Evolutionary conservation across 2,329 filamentous ascomycete species (phyloP).

Genomic region (Penicillium polonicum): DNA sequence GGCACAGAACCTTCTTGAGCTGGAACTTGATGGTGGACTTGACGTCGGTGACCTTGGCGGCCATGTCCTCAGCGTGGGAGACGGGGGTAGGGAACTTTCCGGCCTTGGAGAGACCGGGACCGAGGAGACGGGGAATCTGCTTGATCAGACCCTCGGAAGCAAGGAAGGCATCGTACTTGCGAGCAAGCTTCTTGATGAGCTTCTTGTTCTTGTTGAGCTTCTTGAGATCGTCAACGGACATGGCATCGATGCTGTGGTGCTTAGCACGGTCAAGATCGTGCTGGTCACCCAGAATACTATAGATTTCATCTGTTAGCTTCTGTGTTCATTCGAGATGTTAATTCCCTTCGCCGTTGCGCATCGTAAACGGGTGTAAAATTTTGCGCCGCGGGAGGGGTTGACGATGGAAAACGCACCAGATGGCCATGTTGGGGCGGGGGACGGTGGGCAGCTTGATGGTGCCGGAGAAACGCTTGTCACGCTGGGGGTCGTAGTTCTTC

Average conservation of each 20-base stretch:
- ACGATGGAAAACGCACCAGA: slow-evolving; percentile 60
- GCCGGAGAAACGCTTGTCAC: slow-evolving; percentile 99
- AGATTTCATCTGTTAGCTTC: not conserved
- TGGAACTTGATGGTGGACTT: slow-evolving; percentile 99
- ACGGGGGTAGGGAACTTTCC: slow-evolving; percentile 99
- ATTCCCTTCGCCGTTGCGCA: not conserved
- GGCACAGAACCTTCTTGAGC: slow-evolving; percentile 99
- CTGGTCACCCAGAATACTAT: slow-evolving; percentile 80
- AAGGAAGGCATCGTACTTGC: slow-evolving; percentile 99
- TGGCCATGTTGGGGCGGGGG: slow-evolving; percentile 85
- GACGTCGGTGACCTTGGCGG: slow-evolving; percentile 96
- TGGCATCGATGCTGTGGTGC: slow-evolving; percentile 97
- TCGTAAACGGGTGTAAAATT: not conserved
- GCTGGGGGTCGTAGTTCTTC: slow-evolving; percentile 99
- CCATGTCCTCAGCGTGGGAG: slow-evolving; percentile 92
- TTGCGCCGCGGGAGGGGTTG: not conserved
- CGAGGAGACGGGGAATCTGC: slow-evolving; percentile 99
- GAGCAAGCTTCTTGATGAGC: slow-evolving; percentile 99
- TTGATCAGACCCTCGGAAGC: slow-evolving; percentile 97
- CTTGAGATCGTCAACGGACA: slow-evolving; percentile 98
- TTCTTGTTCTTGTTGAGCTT: slow-evolving; percentile 99
- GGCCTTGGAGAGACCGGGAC: slow-evolving; percentile 97
- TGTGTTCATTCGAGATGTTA: not conserved
- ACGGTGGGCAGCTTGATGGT: slow-evolving; percentile 93
- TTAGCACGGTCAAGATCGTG: slow-evolving; percentile 99